Evolutionary conservation across 495 filamentous ascomycete species (phyloP), one percentile per base, ranked within the genome.

Genomic region (Penicillium egyptiacum): DNA sequence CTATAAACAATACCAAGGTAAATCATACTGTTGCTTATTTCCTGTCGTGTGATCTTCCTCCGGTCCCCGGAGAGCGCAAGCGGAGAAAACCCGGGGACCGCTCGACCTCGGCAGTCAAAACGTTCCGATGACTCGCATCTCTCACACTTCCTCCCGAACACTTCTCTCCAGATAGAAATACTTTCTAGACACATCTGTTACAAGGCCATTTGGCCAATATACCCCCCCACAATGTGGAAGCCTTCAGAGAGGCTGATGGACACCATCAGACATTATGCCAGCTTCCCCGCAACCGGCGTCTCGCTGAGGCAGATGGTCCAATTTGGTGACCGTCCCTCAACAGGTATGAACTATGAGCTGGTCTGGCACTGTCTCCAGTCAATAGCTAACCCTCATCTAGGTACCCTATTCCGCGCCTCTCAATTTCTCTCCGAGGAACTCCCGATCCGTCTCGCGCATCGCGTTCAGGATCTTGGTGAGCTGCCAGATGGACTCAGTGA

Each of bases 381-480:
- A 52, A 48, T 40, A 55, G 31, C 48, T 54, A 44, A 54, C 47
- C 40, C 39, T n/a, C 19, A 3, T 52, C 25, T 42, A 91, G 94
- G 95, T 54, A 98, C 95, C 47, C 80, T 98, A 30, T 98, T 98
- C 77, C 89, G 92, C 64, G 94, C 93, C 42, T 96, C 94, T 20
- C 94, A 98, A 78, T 98, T 98, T 75, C 87, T 98, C 52, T 93
- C 92, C 62, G 94, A 98, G 79, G 94, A 98, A 77, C 85, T 98
- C 22, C 94, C 94, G 51, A 98, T 98, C 65, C 91, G 94, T 26
- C 83, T 98, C 50, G 94, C 94, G 52, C 95, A 98, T 66, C 88
- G 94, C 52, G 94, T 98, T 56, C 89, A 94, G 71, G 94, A 98
- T 72, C 84, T 98, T 57, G 84, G 86, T 11, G 87, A 89, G 69